These are phyloP conservation scores for Pythium dissotocum DNA, from an alignment of 352 stramenopile species.

Conservation along the genomic window DNA sequence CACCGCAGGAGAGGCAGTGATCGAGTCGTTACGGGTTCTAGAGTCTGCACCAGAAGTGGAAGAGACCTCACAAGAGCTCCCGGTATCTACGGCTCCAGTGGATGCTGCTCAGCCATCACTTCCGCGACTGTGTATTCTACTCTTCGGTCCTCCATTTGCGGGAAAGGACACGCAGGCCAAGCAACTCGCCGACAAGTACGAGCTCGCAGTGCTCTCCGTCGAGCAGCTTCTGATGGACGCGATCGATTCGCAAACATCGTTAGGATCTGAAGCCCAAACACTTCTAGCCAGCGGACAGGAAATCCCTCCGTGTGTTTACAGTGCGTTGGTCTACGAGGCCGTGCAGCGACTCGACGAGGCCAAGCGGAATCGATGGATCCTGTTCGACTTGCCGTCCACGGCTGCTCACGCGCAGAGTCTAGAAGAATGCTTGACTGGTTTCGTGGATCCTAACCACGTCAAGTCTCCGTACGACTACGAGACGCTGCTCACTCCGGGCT, in stretches of 20 bases:
- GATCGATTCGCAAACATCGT: constrained; percentile 31
- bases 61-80: neutral
- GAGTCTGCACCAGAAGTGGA: neutral
- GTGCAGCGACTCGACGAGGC: constrained; percentile 36
- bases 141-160: constrained; percentile 62
- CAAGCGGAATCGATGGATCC: constrained; percentile 42
- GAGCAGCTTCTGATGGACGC: constrained; percentile 42
- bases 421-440: constrained; percentile 58
- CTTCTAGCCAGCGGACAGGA: constrained; percentile 40
- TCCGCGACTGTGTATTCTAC: constrained; percentile 44
- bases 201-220: constrained; percentile 53
- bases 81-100: neutral
- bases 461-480: constrained; percentile 55
- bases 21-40: constrained; percentile 10
- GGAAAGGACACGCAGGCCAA: constrained; percentile 59
- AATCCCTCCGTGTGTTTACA: constrained; percentile 57
- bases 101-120: neutral
- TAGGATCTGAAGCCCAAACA: constrained; percentile 32
- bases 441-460: constrained; percentile 42
- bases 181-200: constrained; percentile 49
- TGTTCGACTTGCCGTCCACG: constrained; percentile 65
- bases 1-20: constrained; percentile 11
- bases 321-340: constrained; percentile 34
- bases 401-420: constrained; percentile 42
- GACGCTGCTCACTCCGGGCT: constrained; percentile 50